Conservation (phyloP, 371 early-diverging fungal genomes). For the Enteropsectra breve region DNA sequence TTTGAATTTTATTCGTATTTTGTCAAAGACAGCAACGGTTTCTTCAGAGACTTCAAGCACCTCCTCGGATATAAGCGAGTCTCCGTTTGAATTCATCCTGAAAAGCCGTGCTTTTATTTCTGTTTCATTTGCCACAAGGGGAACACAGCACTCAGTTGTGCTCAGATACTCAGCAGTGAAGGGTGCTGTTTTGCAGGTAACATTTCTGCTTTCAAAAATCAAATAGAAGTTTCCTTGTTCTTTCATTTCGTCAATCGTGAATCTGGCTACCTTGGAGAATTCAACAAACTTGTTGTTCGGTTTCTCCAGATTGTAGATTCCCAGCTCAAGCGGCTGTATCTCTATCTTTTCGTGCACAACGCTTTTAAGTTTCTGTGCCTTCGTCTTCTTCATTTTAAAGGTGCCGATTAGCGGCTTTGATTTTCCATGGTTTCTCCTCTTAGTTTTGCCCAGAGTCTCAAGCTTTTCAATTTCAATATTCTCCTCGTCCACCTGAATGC, state of each 20-base stretch:
- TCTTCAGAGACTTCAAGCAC: slow-evolving; percentile 11
- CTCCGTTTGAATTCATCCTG: slow-evolving; percentile 49
- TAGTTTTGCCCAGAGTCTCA: background rate
- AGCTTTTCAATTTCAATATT: background rate
- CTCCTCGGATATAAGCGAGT: slow-evolving; percentile 48
- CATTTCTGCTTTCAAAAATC: slow-evolving; percentile 41
- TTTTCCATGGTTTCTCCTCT: background rate
- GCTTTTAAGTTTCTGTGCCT: background rate
- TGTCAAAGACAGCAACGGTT: slow-evolving; percentile 24
- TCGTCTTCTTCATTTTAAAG: background rate
- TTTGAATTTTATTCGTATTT: slow-evolving; percentile 29
- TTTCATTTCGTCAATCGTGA: slow-evolving; percentile 35
- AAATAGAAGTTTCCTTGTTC: slow-evolving; percentile 45
- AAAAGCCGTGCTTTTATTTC: slow-evolving; percentile 36
- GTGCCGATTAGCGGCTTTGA: background rate
- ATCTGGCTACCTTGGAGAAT: slow-evolving; percentile 36
- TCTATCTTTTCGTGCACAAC: background rate
- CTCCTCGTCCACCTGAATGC: background rate
- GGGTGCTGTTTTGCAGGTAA: slow-evolving; percentile 38
- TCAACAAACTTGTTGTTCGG: slow-evolving; percentile 7
- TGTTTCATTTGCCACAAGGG: slow-evolving; percentile 37
- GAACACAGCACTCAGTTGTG: slow-evolving; percentile 19
- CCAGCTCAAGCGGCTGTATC: background rate
- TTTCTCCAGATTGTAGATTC: slow-evolving; percentile 20
- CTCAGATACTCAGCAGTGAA: slow-evolving; percentile 45